Evolutionary conservation across 2,329 filamentous ascomycete species (phyloP).

Genomic region (Cadophora sp.): DNA sequence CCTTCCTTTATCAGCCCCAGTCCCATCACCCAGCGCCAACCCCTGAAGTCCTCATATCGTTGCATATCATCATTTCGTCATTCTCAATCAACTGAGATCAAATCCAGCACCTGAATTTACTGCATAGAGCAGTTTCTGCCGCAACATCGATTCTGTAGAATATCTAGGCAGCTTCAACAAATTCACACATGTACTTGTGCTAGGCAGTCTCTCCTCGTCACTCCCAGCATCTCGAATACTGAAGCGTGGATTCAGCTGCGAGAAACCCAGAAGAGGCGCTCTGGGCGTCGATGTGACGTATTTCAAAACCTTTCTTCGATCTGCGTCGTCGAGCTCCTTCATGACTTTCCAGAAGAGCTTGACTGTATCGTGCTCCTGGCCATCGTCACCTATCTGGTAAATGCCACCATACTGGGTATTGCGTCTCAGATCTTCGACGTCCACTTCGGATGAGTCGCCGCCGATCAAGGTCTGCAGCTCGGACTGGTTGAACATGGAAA

Average conservation of each 20-base stretch:
- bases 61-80: background rate
- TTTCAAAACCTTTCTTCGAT: conserved; percentile 86
- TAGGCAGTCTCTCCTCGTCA: conserved; percentile 82
- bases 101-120: conserved; percentile 91
- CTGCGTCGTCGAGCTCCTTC: conserved; percentile 73
- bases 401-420: conserved; percentile 90
- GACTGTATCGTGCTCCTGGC: conserved; percentile 83
- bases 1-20: background rate
- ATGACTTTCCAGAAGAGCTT: conserved; percentile 92
- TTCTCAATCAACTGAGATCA: conserved; percentile 61
- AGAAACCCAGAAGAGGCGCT: conserved; percentile 88
- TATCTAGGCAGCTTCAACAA: conserved; percentile 91
- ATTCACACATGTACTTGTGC: conserved; percentile 96
- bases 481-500: conserved; percentile 97
- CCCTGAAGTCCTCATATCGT: background rate
- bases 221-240: conserved; percentile 84
- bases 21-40: background rate
- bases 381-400: conserved; percentile 89
- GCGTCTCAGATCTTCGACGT: conserved; percentile 81
- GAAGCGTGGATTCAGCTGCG: conserved; percentile 83
- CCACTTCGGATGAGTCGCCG: conserved; percentile 84
- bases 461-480: conserved; percentile 94
- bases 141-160: conserved; percentile 66
- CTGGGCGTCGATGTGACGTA: conserved; percentile 95
- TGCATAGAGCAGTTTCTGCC: conserved; percentile 86